Conservation (phyloP, 306 rosid species). For the Glycine tomentella region DNA sequence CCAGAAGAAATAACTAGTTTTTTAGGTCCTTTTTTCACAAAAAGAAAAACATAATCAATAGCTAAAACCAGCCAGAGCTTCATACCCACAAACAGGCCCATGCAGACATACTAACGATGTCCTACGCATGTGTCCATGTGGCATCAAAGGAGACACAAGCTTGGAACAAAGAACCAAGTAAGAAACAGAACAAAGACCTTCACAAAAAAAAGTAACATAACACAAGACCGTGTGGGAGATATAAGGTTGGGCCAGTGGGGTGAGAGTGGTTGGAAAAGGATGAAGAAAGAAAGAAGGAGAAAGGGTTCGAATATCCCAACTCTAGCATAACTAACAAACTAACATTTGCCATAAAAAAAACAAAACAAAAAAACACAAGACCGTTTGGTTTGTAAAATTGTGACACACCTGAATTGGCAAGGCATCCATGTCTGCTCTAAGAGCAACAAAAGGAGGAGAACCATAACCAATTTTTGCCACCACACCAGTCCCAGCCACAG, state of each 20-base stretch:
- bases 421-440: slow-evolving; percentile 97
- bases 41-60: neutral
- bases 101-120: slow-evolving; percentile 3
- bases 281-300: too few relatives aligned
- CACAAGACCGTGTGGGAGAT: neutral
- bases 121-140: neutral
- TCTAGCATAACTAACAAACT: too few relatives aligned
- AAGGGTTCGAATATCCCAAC: too few relatives aligned
- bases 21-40: neutral
- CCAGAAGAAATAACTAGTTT: neutral
- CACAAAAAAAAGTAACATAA: neutral
- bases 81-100: slow-evolving; percentile 7
- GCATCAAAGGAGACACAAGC: neutral
- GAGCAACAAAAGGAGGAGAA: slow-evolving; percentile 80
- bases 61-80: slow-evolving; percentile 12
- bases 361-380: neutral
- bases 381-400: neutral
- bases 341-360: too few relatives aligned
- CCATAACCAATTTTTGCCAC: slow-evolving; percentile 88
- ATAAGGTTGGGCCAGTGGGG: too few relatives aligned
- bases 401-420: slow-evolving; percentile 80
- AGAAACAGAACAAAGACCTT: neutral
- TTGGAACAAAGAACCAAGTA: neutral
- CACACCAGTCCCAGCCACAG: slow-evolving; percentile 78
- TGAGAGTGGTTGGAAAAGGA: too few relatives aligned